Conservation (phyloP, 2,329 filamentous ascomycete genomes). For the Cladophialophora chaetospira region DNA sequence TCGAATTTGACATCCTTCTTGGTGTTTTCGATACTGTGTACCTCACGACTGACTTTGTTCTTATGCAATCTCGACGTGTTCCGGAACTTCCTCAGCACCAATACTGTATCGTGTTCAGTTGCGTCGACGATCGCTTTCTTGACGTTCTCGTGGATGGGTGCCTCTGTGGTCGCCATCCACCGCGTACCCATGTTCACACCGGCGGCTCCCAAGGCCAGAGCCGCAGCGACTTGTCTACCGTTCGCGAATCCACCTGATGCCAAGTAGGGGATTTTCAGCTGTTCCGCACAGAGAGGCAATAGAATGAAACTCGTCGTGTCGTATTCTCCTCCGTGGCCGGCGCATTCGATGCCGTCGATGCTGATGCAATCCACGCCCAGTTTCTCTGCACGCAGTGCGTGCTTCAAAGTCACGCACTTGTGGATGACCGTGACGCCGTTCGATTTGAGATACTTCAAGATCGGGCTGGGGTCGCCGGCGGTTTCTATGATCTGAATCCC, state of each 20-base stretch:
- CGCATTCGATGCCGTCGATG: slow-evolving; percentile 97
- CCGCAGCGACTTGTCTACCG: slow-evolving; percentile 85
- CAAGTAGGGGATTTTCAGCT: slow-evolving; percentile 60
- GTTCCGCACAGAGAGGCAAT: slow-evolving; percentile 45
- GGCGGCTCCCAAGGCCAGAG: slow-evolving; percentile 81
- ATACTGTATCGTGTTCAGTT: slow-evolving; percentile 82
- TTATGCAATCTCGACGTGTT: slow-evolving; percentile 86
- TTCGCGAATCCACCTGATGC: slow-evolving; percentile 79
- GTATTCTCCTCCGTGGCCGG: slow-evolving; percentile 62
- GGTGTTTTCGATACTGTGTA: slow-evolving; percentile 59
- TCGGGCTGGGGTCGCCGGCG: slow-evolving; percentile 86
- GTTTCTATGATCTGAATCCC: slow-evolving; percentile 90
- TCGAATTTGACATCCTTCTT: slow-evolving; percentile 80
- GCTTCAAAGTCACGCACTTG: slow-evolving; percentile 95
- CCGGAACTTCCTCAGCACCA: slow-evolving; percentile 84
- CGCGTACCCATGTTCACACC: slow-evolving; percentile 98
- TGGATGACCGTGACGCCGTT: slow-evolving; percentile 79
- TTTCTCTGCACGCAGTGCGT: slow-evolving; percentile 86
- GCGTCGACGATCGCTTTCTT: slow-evolving; percentile 84
- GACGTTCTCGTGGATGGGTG: slow-evolving; percentile 89
- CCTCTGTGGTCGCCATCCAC: slow-evolving; percentile 93
- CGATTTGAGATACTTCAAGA: slow-evolving; percentile 84
- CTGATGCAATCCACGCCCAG: slow-evolving; percentile 94
- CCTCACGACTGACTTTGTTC: slow-evolving; percentile 72
- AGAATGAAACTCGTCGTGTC: slow-evolving; percentile 62